These are phyloP conservation scores for Cadophora sp. DNA, from an alignment of 2,329 filamentous ascomycete species.

Conservation along the genomic window DNA sequence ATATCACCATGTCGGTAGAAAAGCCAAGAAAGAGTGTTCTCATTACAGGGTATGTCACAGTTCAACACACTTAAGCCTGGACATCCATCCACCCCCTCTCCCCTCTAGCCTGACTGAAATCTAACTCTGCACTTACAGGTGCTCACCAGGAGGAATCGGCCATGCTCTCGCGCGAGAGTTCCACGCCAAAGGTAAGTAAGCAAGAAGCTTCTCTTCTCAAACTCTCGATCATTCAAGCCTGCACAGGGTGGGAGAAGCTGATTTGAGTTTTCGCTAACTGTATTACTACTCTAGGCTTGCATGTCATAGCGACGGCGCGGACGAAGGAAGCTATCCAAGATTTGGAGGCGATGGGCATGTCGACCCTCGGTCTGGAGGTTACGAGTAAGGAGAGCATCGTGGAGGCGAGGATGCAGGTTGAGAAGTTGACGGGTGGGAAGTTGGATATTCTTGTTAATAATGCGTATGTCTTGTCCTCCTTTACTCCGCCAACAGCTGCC, in stretches of 20 bases:
- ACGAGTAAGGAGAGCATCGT: constrained; percentile 39
- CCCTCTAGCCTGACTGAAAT: not conserved
- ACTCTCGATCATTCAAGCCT: too few species aligned
- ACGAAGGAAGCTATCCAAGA: constrained; percentile 46
- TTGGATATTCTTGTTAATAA: constrained; percentile 34
- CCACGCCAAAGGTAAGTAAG: constrained; percentile 43
- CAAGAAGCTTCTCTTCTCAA: too few species aligned
- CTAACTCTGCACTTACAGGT: constrained; percentile 28
- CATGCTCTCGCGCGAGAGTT: constrained; percentile 50
- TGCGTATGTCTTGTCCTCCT: constrained; percentile 18
- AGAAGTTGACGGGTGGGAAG: constrained; percentile 28
- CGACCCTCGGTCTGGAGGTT: constrained; percentile 52
- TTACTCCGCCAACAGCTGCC: not conserved
- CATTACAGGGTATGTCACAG: constrained; percentile 33
- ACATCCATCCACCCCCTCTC: not conserved
- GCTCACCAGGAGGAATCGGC: constrained; percentile 48
- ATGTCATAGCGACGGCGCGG: constrained; percentile 52
- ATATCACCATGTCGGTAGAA: constrained; percentile 8
- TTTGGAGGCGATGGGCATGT: constrained; percentile 43
- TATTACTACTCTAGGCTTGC: constrained; percentile 42
- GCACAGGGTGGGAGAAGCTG: not conserved
- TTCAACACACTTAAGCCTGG: not conserved
- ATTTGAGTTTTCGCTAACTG: not conserved
- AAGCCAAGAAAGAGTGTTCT: constrained; percentile 30
- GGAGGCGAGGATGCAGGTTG: constrained; percentile 31